Conservation (phyloP, 1,284 basidiomycete species). For the Leccinum subrobustum region DNA sequence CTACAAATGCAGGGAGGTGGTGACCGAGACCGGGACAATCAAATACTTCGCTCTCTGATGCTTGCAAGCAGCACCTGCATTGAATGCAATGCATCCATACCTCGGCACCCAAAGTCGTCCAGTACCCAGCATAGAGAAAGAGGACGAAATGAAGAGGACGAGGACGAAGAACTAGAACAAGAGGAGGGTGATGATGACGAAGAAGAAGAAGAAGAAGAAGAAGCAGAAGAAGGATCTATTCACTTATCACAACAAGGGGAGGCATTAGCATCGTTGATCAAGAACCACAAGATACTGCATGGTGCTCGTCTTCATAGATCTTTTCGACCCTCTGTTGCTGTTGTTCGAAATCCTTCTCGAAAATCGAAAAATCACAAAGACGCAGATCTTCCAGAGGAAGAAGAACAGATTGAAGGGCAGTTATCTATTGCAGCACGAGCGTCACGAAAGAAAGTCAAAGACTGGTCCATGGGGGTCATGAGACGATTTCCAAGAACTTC, state of each 20-base stretch:
- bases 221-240: no score
- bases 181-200: no score
- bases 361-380: neutral
- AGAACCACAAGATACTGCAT: constrained; percentile 1
- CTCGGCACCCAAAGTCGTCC: no score
- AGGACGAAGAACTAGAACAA: no score
- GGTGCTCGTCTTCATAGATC: neutral
- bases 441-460: no score
- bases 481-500: neutral
- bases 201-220: neutral
- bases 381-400: neutral
- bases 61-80: constrained; percentile 1
- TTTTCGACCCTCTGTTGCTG: neutral
- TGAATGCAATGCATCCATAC: no score
- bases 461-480: neutral
- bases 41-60: neutral
- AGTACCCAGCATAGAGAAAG: no score
- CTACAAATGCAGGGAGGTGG: constrained; percentile 5
- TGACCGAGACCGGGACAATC: neutral
- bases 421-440: neutral
- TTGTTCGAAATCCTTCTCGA: neutral
- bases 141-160: no score
- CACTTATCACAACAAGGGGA: neutral
- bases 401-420: neutral
- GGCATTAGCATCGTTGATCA: neutral